Conservation (phyloP, 179 eudicot species). For the Beta corolliflora region DNA sequence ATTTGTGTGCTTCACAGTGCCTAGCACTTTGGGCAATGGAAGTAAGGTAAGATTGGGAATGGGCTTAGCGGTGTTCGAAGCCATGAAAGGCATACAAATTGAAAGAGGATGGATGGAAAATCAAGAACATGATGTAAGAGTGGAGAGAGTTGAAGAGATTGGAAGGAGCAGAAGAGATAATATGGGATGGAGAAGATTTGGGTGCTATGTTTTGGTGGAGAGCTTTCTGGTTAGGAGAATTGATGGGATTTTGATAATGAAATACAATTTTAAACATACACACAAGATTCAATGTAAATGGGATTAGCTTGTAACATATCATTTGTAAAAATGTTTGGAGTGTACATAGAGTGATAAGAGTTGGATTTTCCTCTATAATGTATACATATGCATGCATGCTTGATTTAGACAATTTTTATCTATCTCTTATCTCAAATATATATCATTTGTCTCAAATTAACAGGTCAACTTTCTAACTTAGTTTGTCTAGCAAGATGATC, state of each 20-base stretch:
- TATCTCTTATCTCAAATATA: not conserved
- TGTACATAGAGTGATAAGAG: no score
- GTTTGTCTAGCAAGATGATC: no score
- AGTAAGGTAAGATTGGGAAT: slow-evolving; percentile 39
- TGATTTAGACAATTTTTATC: not conserved
- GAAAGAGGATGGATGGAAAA: slow-evolving; percentile 56
- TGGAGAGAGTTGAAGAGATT: slow-evolving; percentile 40
- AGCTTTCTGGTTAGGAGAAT: slow-evolving; percentile 58
- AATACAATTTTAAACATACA: slow-evolving; percentile 54
- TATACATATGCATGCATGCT: not conserved
- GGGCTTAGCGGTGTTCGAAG: slow-evolving; percentile 53
- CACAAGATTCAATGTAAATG: slow-evolving; percentile 54
- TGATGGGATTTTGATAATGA: slow-evolving; percentile 62
- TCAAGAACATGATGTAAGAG: slow-evolving; percentile 48
- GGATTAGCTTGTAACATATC: slow-evolving; percentile 35
- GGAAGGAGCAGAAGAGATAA: slow-evolving; percentile 30
- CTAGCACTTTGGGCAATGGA: slow-evolving; percentile 16
- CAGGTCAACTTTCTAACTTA: not conserved
- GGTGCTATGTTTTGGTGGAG: slow-evolving; percentile 59
- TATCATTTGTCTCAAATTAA: no score
- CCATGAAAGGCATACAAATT: slow-evolving; percentile 55
- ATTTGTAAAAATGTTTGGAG: no score
- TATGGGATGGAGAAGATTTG: slow-evolving; percentile 34
- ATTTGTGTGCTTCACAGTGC: slow-evolving; percentile 45
- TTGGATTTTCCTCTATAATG: not conserved